Conservation (phyloP, 805 yeast species). For the Candida vaughaniae region DNA sequence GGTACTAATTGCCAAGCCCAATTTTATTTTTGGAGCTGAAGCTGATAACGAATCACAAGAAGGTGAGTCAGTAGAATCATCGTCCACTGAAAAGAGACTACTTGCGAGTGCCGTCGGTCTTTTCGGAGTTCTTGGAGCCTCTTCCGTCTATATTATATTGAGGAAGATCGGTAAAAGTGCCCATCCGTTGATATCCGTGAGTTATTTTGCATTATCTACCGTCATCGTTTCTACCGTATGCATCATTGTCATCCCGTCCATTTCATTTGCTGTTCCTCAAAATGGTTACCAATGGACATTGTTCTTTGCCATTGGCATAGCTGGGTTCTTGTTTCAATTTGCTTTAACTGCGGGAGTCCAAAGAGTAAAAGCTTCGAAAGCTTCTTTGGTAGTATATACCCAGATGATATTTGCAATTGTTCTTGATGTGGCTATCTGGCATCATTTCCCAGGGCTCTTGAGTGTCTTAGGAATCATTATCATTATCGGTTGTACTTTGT, state of each 20-base stretch:
- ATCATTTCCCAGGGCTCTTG: slow-evolving; percentile 67
- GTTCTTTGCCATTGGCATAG: slow-evolving; percentile 59
- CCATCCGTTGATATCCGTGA: slow-evolving; percentile 78
- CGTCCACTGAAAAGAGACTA: slow-evolving; percentile 54
- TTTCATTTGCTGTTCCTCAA: slow-evolving; percentile 60
- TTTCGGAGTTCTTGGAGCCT: slow-evolving; percentile 67
- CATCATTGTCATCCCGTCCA: slow-evolving; percentile 54
- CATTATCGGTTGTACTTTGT: slow-evolving; percentile 63
- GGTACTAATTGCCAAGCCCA: slow-evolving; percentile 76
- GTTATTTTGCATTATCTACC: slow-evolving; percentile 67
- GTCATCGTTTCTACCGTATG: slow-evolving; percentile 53
- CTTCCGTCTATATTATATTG: slow-evolving; percentile 65
- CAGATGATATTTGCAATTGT: slow-evolving; percentile 75
- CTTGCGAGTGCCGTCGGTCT: slow-evolving; percentile 64
- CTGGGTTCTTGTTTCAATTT: slow-evolving; percentile 84
- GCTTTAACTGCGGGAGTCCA: slow-evolving; percentile 80
- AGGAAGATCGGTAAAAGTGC: slow-evolving; percentile 75
- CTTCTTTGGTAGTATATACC: slow-evolving; percentile 72
- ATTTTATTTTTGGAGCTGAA: slow-evolving; percentile 57
- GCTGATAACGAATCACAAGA: slow-evolving; percentile 26
- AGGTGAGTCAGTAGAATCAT: slow-evolving; percentile 46
- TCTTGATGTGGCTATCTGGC: slow-evolving; percentile 73
- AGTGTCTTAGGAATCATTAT: slow-evolving; percentile 68
- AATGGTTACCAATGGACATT: slow-evolving; percentile 65
- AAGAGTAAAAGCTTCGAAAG: slow-evolving; percentile 73